These are phyloP conservation scores for Venustampulla echinocandica DNA, from an alignment of 495 filamentous ascomycete genomes.

Conservation along the genomic window DNA sequence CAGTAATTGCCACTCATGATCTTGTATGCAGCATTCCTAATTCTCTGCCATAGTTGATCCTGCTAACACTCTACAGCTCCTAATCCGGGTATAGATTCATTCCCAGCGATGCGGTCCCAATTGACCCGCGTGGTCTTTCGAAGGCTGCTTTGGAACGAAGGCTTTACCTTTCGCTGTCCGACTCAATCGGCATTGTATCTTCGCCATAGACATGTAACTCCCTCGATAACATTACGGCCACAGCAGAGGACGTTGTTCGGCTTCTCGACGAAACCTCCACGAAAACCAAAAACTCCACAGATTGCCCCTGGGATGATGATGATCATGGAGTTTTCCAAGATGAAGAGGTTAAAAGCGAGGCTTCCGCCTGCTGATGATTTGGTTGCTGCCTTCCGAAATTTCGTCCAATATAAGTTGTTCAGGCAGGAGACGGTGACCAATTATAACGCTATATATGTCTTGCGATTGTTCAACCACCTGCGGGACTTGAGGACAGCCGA, in stretches of 20 bases:
- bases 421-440: slow-evolving; percentile 46
- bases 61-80: slow-evolving; percentile 2
- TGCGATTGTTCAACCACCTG: slow-evolving; percentile 52
- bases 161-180: slow-evolving; percentile 34
- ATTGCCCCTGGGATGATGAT: slow-evolving; percentile 51
- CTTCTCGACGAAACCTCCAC: slow-evolving; percentile 46
- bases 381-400: slow-evolving; percentile 50
- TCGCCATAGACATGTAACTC: slow-evolving; percentile 3
- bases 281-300: slow-evolving; percentile 43
- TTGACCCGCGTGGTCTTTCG: slow-evolving; percentile 67
- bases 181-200: slow-evolving; percentile 9
- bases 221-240: slow-evolving; percentile 27
- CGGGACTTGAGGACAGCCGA: slow-evolving; percentile 23
- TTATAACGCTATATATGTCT: slow-evolving; percentile 52
- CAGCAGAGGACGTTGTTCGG: slow-evolving; percentile 48
- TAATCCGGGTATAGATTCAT: slow-evolving; percentile 12
- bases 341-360: slow-evolving; percentile 39
- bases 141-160: slow-evolving; percentile 57
- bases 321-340: slow-evolving; percentile 42
- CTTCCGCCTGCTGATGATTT: slow-evolving; percentile 52
- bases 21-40: slow-evolving; percentile 7
- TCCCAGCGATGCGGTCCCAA: slow-evolving; percentile 63
- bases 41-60: neutral
- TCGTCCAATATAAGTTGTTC: slow-evolving; percentile 49
- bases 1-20: slow-evolving; percentile 9